These are phyloP conservation scores for Phylloporus rhodoxanthus DNA, from an alignment of 768 basidiomycete species.

Conservation along the genomic window DNA sequence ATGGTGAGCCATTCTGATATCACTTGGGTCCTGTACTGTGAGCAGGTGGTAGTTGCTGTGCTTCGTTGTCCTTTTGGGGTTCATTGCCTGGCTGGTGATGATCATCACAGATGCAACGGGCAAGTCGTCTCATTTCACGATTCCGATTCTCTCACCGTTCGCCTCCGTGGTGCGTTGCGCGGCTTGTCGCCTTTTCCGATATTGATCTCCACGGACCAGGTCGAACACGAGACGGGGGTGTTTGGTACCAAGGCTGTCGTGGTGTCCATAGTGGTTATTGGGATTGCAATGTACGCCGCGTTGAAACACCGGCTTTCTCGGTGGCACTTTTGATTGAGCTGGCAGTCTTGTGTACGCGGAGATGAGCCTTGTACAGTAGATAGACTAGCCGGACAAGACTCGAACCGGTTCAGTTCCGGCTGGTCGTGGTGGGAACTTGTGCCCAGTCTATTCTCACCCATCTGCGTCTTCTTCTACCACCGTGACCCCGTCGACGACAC, in stretches of 20 bases:
- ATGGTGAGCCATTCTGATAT: conserved; percentile 35
- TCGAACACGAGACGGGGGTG: conserved; percentile 69
- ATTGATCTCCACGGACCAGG: conserved; percentile 33
- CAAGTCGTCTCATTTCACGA: conserved; percentile 59
- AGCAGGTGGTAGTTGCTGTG: conserved; percentile 15
- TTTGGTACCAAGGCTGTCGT: conserved; percentile 45
- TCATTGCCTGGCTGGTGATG: conserved; percentile 18
- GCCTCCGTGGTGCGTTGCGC: conserved; percentile 54
- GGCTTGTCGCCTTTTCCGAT: background rate
- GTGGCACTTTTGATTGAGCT: conserved; percentile 15
- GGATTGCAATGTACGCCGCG: conserved; percentile 37
- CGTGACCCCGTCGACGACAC: conserved; percentile 2
- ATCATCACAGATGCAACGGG: conserved; percentile 9
- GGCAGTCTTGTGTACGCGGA: conserved; percentile 3
- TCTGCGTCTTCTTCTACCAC: conserved; percentile 4
- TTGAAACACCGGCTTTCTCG: conserved; percentile 35
- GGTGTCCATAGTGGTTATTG: conserved; percentile 36
- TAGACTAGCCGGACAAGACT: background rate
- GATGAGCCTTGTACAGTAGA: conserved; percentile 3
- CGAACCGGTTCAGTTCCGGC: conserved; percentile 21
- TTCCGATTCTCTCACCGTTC: conserved; percentile 74
- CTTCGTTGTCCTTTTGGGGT: conserved; percentile 21
- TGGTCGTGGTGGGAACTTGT: conserved; percentile 25
- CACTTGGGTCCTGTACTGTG: conserved; percentile 3
- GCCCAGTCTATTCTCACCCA: conserved; percentile 12